These are phyloP conservation scores for Plenodomus lindquistii DNA, from an alignment of 2,329 filamentous ascomycete species.

Conservation along the genomic window DNA sequence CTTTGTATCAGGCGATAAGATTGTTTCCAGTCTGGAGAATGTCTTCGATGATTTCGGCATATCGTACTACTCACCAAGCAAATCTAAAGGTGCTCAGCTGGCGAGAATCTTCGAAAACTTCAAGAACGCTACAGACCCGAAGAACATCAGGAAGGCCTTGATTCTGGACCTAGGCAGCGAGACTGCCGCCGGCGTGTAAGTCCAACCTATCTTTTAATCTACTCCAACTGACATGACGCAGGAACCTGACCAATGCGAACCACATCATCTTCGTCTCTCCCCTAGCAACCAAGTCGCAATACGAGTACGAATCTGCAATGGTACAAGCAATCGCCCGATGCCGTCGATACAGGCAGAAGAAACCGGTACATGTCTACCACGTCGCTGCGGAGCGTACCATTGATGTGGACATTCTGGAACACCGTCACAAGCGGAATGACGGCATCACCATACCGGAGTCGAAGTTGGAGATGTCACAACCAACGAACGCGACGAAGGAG, in stretches of 20 bases:
- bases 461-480: slow-evolving; percentile 6
- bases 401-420: slow-evolving; percentile 53
- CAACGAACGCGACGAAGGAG: slow-evolving; percentile 11
- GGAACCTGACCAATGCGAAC: slow-evolving; percentile 66
- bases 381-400: slow-evolving; percentile 79
- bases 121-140: slow-evolving; percentile 25
- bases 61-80: slow-evolving; percentile 14
- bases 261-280: slow-evolving; percentile 67
- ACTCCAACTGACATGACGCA: slow-evolving; percentile 25
- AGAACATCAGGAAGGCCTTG: slow-evolving; percentile 52
- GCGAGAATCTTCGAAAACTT: slow-evolving; percentile 34
- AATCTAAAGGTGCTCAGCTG: slow-evolving; percentile 10
- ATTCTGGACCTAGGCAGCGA: slow-evolving; percentile 61
- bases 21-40: slow-evolving; percentile 16
- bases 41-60: slow-evolving; percentile 23
- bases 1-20: slow-evolving; percentile 29
- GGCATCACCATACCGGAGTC: slow-evolving; percentile 14
- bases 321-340: slow-evolving; percentile 66
- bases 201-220: slow-evolving; percentile 7
- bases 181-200: slow-evolving; percentile 64
- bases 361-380: slow-evolving; percentile 64
- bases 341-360: slow-evolving; percentile 61
- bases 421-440: slow-evolving; percentile 43
- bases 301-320: slow-evolving; percentile 62
- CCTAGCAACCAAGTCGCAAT: slow-evolving; percentile 53